These are phyloP conservation scores for Ophioceras dolichostomum DNA, from an alignment of 2,329 filamentous ascomycete genomes.

Conservation along the genomic window DNA sequence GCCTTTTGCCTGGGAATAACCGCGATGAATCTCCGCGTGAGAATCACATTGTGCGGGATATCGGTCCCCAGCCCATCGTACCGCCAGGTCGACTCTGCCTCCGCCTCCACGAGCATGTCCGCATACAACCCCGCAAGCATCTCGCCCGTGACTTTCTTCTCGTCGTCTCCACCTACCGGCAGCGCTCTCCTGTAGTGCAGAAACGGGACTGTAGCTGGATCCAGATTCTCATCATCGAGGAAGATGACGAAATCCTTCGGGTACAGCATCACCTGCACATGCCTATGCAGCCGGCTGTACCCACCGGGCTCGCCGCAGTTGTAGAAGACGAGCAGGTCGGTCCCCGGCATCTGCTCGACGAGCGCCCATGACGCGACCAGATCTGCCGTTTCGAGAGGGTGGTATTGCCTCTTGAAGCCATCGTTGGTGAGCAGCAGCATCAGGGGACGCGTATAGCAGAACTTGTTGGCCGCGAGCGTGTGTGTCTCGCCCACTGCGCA, in stretches of 20 bases:
- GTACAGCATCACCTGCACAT: conserved; percentile 26
- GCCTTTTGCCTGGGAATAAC: conserved; percentile 19
- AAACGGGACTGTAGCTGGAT: neutral
- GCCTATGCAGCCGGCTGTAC: conserved; percentile 29
- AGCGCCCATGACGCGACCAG: conserved; percentile 20
- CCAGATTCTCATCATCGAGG: neutral
- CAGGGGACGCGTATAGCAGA: conserved; percentile 33
- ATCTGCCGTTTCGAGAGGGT: conserved; percentile 22
- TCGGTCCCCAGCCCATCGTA: conserved; percentile 4
- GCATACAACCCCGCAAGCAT: neutral
- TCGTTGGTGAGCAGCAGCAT: conserved; percentile 32
- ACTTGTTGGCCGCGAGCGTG: conserved; percentile 33
- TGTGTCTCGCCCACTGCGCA: conserved; percentile 26
- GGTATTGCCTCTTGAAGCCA: conserved; percentile 31
- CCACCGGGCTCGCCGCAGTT: conserved; percentile 31
- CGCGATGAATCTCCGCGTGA: conserved; percentile 18
- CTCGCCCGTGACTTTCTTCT: conserved; percentile 2
- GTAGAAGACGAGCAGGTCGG: conserved; percentile 24
- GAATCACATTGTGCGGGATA: conserved; percentile 17
- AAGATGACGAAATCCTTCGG: conserved; percentile 12
- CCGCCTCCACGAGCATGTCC: neutral
- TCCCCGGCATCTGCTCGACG: conserved; percentile 15
- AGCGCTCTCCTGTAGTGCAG: neutral
- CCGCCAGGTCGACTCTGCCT: neutral
- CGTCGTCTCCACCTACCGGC: neutral